Conservation (phyloP, 768 basidiomycete species). For the Strobilomyces confusus region DNA sequence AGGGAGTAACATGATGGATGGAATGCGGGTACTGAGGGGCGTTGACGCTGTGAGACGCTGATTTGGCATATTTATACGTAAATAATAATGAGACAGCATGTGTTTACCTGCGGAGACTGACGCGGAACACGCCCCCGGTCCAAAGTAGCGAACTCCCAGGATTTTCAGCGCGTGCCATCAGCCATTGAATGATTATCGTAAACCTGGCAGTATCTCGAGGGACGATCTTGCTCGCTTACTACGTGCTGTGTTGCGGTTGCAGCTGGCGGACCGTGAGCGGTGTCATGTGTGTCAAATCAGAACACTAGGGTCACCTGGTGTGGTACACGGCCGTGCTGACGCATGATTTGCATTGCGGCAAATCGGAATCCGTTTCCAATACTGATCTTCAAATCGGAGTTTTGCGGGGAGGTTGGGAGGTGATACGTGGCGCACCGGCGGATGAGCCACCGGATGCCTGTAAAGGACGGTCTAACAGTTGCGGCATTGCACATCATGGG, state of each 20-base stretch:
- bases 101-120: conserved; percentile 2
- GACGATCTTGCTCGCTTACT: neutral
- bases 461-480: neutral
- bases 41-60: neutral
- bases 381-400: conserved; percentile 4
- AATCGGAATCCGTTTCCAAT: conserved; percentile 5
- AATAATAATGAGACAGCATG: conserved; percentile 1
- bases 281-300: neutral
- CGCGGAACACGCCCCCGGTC: neutral
- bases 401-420: conserved; percentile 1
- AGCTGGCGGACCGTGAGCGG: neutral
- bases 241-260: neutral
- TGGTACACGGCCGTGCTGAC: neutral
- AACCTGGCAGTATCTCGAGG: neutral
- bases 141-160: neutral
- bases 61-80: conserved; percentile 4
- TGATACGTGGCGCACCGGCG: conserved; percentile 12
- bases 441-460: conserved; percentile 7
- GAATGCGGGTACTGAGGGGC: too few species aligned
- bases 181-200: too few species aligned
- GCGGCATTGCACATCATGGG: neutral
- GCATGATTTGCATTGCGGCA: conserved; percentile 13
- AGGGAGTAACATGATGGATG: conserved; percentile 32
- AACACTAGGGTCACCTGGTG: neutral
- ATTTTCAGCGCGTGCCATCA: neutral